Evolutionary conservation across 352 stramenopile genomes (phyloP).

Genomic region (Globisporangium spinosum): DNA sequence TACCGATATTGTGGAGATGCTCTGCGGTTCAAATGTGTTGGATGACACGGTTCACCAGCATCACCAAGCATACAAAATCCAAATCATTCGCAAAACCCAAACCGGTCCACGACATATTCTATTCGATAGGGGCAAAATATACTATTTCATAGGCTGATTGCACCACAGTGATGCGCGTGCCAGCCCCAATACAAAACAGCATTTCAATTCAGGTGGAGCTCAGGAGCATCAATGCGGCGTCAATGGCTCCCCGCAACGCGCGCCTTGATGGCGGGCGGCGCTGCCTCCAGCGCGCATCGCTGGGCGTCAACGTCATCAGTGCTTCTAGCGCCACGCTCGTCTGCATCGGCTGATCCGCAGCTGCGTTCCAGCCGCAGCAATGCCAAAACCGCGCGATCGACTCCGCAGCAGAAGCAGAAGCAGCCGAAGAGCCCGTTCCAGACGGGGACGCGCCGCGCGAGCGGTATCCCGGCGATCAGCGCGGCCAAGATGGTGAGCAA

Average conservation of each 20-base stretch:
- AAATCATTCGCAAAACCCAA: not conserved
- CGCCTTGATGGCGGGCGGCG: not conserved
- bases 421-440: slow-evolving; percentile 5
- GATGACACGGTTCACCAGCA: slow-evolving; percentile 1
- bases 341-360: not conserved
- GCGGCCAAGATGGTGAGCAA: slow-evolving; percentile 15
- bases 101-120: slow-evolving; percentile 5
- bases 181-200: not conserved
- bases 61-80: not conserved
- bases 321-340: not conserved
- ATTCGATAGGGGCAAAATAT: not conserved
- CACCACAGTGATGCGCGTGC: not conserved
- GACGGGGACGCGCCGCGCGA: slow-evolving; percentile 2
- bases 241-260: slow-evolving; percentile 13
- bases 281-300: not conserved
- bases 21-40: not conserved
- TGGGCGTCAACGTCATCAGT: slow-evolving; percentile 6
- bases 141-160: not conserved
- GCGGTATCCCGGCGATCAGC: slow-evolving; percentile 10
- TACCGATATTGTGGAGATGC: not conserved
- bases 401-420: not conserved
- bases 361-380: slow-evolving; percentile 3
- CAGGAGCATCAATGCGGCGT: slow-evolving; percentile 10
- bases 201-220: not conserved
- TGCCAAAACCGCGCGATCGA: not conserved